phyloP scores from a whole-genome alignment of 179 eudicot species.

The Carnegiea gigantea region DNA sequence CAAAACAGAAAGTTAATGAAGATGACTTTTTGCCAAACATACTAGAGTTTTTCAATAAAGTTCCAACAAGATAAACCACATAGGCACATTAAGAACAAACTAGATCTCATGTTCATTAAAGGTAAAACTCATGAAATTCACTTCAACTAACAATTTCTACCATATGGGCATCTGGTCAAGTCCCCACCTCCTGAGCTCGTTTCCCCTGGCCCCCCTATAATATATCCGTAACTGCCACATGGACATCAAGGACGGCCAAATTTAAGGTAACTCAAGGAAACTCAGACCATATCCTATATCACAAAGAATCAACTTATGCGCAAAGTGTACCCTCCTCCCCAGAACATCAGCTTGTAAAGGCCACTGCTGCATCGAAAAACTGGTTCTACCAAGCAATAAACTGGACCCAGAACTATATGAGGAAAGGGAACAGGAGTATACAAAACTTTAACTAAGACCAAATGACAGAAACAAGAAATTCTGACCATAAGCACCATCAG shows the following conservation, averaged over 20 bases:
- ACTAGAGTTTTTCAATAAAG: neutral
- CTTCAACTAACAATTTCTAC: neutral
- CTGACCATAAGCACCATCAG: neutral
- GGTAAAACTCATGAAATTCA: neutral
- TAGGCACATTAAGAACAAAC: neutral
- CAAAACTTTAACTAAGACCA: neutral
- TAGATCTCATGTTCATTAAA: neutral
- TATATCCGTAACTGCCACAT: neutral
- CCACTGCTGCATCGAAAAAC: neutral
- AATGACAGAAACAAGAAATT: neutral
- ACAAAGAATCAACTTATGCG: neutral
- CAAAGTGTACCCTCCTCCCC: neutral
- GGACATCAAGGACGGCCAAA: neutral
- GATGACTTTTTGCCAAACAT: neutral
- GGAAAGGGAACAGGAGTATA: neutral
- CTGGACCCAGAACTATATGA: neutral
- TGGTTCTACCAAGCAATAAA: neutral
- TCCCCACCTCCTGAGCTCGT: neutral
- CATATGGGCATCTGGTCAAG: neutral
- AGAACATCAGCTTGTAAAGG: neutral
- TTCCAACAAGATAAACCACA: slow-evolving; percentile 15
- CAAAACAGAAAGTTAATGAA: neutral
- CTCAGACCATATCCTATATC: neutral
- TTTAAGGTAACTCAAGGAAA: neutral
- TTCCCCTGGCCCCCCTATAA: neutral